Conservation (phyloP, 2,329 filamentous ascomycete species). For the Coniella vitis region DNA sequence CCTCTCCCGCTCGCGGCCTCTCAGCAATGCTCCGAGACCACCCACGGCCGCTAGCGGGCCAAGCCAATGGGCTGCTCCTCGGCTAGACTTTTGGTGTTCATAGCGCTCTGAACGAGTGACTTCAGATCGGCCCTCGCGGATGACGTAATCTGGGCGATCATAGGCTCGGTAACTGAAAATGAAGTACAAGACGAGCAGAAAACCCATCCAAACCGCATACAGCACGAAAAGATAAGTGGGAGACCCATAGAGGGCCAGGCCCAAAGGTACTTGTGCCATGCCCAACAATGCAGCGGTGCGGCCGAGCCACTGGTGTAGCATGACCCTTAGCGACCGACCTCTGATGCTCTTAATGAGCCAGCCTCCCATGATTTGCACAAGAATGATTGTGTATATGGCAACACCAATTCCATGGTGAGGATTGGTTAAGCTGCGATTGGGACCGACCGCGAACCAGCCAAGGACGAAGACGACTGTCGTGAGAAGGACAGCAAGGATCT, state of each 20-base stretch:
- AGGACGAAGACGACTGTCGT: conserved; percentile 66
- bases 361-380: conserved; percentile 66
- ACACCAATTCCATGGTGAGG: conserved; percentile 81
- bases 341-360: conserved; percentile 51
- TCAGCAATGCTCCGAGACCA: conserved; percentile 40
- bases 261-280: conserved; percentile 80
- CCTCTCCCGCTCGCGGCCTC: conserved; percentile 32
- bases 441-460: conserved; percentile 73
- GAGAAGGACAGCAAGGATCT: conserved; percentile 61
- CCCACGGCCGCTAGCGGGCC: conserved; percentile 47
- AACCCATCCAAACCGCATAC: conserved; percentile 70
- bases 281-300: conserved; percentile 72
- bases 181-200: conserved; percentile 71
- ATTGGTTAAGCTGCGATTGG: conserved; percentile 64
- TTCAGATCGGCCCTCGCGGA: conserved; percentile 52
- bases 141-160: conserved; percentile 46
- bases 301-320: conserved; percentile 86
- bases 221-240: conserved; percentile 79
- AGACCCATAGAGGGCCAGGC: conserved; percentile 86
- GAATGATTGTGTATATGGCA: conserved; percentile 66
- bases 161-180: conserved; percentile 65
- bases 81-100: conserved; percentile 29
- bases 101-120: conserved; percentile 34
- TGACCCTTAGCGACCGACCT: conserved; percentile 42
- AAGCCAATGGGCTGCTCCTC: conserved; percentile 36